Base-by-base conservation (phyloP, 495 filamentous ascomycete genomes). In the Daldinia grandis region DNA sequence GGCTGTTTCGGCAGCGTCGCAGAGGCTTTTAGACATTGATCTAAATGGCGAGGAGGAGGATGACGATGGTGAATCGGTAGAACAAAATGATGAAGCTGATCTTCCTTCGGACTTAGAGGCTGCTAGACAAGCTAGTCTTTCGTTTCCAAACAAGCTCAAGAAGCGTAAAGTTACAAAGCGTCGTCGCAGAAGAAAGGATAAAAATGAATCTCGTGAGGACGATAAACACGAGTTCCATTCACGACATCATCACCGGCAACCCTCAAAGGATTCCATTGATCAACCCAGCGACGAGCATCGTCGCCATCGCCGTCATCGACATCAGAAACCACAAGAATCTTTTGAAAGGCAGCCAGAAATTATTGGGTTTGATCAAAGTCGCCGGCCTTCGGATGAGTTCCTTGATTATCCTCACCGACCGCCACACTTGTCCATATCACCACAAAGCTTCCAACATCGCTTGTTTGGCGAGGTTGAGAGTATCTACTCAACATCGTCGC, bases 101-200 rank as follows among this genome's bases (percentile, higher is more conserved):
- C 62, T 80, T 21, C 75, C 77, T n/a, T 79, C 78, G 4, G 81
- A 83, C 44, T 71, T 82, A 14, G 78, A 81, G n/a, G 78, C 79
- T 21, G 83, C 82, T 4, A 77, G 64, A 49, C 47, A 79, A 64
- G 82, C 81, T 25, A 81, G 79, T 38, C 49, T 81, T 8, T 78
- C 80, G 10, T 77, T 79, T 58, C 78, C 78, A 58, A 84, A 82
- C n/a, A 85, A 82, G 63, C 70, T 82, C 10, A 84, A 81, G 76
- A 85, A 86, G 70, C 79, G 80, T 28, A 76, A 79, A 31, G 68
- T 84, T 50, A 77, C 72, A 5, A 77, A 78, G 55, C 76, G 80
- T 17, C 82, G 81, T 63, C 82, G 78, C 62, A 82, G 74, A 69
- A 78, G 75, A 38, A 81, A 75, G 47, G 76, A 54, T 54, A 70